Evolutionary conservation across 2,329 filamentous ascomycete genomes (phyloP).

Genomic region (Chaetomiaceae sp.): DNA sequence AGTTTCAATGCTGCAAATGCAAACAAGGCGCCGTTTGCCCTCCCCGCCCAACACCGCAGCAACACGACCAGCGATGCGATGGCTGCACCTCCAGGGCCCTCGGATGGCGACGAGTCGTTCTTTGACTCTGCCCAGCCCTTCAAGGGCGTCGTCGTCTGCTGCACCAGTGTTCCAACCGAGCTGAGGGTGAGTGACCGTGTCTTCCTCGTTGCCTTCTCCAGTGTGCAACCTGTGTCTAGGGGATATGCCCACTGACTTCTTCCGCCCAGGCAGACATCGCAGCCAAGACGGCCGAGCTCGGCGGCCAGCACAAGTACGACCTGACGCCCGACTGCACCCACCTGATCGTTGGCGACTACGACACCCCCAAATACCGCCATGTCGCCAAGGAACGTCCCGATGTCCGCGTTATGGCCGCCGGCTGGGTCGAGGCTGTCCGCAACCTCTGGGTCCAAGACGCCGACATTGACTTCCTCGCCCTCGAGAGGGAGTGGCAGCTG

Average conservation of each 20-base stretch:
- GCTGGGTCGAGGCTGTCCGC: slow-evolving; percentile 79
- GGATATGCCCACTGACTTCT: too few relatives aligned
- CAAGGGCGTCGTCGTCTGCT: slow-evolving; percentile 73
- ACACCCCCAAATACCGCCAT: slow-evolving; percentile 92
- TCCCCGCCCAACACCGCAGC: not conserved
- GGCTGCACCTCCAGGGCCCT: slow-evolving; percentile 13
- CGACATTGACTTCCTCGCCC: slow-evolving; percentile 64
- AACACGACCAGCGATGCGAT: slow-evolving; percentile 12
- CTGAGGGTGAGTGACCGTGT: slow-evolving; percentile 56
- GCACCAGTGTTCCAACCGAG: slow-evolving; percentile 78
- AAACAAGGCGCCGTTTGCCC: not conserved
- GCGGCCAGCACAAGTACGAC: slow-evolving; percentile 82
- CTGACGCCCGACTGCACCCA: slow-evolving; percentile 96
- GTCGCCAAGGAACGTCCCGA: slow-evolving; percentile 86
- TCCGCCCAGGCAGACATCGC: slow-evolving; percentile 51
- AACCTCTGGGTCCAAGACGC: slow-evolving; percentile 75
- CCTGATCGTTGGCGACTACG: slow-evolving; percentile 81
- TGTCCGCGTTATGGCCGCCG: slow-evolving; percentile 73
- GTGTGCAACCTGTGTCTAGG: too few relatives aligned
- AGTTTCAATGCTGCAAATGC: not conserved
- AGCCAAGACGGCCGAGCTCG: slow-evolving; percentile 69
- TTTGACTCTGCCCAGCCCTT: slow-evolving; percentile 61
- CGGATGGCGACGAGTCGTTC: slow-evolving; percentile 6
- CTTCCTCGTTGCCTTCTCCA: slow-evolving; percentile 1
- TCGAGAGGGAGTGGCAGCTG: slow-evolving; percentile 65